Base-by-base conservation (phyloP, 2,329 filamentous ascomycete species). In the Colletotrichum paranaense region DNA sequence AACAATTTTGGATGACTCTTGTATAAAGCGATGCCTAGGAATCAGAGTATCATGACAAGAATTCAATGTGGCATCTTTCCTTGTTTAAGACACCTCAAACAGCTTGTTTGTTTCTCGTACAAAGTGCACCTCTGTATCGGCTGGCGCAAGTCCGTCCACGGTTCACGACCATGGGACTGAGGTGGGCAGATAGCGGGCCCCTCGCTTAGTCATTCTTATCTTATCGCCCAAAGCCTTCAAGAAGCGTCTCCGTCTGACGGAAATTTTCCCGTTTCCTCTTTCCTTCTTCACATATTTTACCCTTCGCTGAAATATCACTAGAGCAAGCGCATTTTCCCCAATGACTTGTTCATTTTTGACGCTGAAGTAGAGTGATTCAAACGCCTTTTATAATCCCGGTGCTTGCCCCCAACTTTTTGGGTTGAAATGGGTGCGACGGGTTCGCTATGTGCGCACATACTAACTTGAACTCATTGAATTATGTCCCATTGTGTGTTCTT, bases 381-480 rank as follows among this genome's bases (percentile, higher is more conserved):
- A 67, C 82, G 86, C 88, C 86, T 86, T 89, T 90, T 86, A 90
- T 89, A 90, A 91, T 91, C 88, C 86, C 84, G 82, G 83, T 82
- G 82, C 84, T 82, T 84, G 83, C 86, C 85, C 79, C 79, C 38
- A 42, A 78, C 77, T 38, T 64, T 49, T 55, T 28, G 24, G 11
- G 28, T 78, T 77, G 78, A 77, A 75, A 82, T 83, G 86, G 85
- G 86, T 84, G 85, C 84, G 81, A 82, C 84, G 85, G 89, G 88
- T 91, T 91, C 89, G 89, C 89, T 91, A 88, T 88, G 88, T 82
- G 88, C 88, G 85, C 81, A 90, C 88, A 91, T 88, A 30, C 56
- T 38, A 55, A 46, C 32, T 42, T 42, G 38, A 42, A 8, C 16
- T 16, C 30, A 60, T 24, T 57, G 42, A n/a, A 52, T 71, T 53